A percentile compares a stretch with the other conserved stretches of the same genome.
These are phyloP conservation scores for Ceratocystis huliohia DNA, from an alignment of 2,329 filamentous ascomycete species.

Conservation along the genomic window DNA sequence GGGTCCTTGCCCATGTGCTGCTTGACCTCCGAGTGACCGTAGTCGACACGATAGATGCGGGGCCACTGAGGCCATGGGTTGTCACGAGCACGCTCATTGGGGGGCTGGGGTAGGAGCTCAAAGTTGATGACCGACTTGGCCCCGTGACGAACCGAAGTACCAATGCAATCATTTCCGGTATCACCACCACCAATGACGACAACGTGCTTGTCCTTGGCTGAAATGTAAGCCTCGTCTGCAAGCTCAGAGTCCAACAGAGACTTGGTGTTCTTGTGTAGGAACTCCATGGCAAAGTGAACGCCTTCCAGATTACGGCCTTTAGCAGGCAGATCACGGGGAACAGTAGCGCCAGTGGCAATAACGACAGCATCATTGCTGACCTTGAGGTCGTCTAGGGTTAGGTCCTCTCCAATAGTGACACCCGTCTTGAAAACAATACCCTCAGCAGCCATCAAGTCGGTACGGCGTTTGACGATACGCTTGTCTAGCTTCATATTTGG, in stretches of 20 bases:
- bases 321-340: slow-evolving; percentile 84
- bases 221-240: slow-evolving; percentile 73
- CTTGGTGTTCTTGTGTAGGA: slow-evolving; percentile 95
- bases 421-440: slow-evolving; percentile 72
- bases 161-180: slow-evolving; percentile 95
- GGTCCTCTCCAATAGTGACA: slow-evolving; percentile 63
- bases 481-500: slow-evolving; percentile 99
- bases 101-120: slow-evolving; percentile 84
- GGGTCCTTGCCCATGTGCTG: slow-evolving; percentile 94
- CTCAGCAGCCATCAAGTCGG: slow-evolving; percentile 87
- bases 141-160: slow-evolving; percentile 87
- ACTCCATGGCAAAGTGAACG: slow-evolving; percentile 94
- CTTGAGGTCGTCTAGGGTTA: slow-evolving; percentile 59
- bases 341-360: slow-evolving; percentile 83
- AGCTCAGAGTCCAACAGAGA: slow-evolving; percentile 87
- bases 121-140: slow-evolving; percentile 96
- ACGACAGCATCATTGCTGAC: slow-evolving; percentile 69
- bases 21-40: slow-evolving; percentile 89
- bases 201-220: slow-evolving; percentile 89
- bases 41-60: slow-evolving; percentile 95
- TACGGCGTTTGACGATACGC: slow-evolving; percentile 86
- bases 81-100: slow-evolving; percentile 76
- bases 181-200: slow-evolving; percentile 96
- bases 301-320: slow-evolving; percentile 77
- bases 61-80: slow-evolving; percentile 99